Base-by-base conservation (phyloP, 1,284 basidiomycete species). In the Pseudozyma sp. region DNA sequence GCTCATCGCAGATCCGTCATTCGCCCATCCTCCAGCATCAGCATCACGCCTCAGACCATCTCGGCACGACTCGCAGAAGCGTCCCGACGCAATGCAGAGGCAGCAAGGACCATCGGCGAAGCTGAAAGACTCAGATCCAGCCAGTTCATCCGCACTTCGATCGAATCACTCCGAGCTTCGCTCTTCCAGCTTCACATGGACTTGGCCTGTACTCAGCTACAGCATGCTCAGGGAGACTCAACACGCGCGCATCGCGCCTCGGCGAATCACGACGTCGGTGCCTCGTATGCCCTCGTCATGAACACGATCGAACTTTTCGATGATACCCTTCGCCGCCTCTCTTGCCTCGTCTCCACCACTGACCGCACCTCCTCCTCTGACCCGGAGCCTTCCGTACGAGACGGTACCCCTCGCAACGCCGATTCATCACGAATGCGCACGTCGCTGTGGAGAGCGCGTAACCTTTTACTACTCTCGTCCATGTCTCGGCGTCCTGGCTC, bases 221-320 rank as follows among this genome's bases (percentile, higher is more conserved):
- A 68, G 55, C 39, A 57, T 5, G 40, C 51, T 3, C 54, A 57
- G 13, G 46, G 30, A 5, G 30, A 51, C 9, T 7, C 4, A 10
- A 19, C 53, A 2, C 39, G 24, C 3, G 19, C 40, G 11, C 33
- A 17, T 0, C 48, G n/a, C 24, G 40, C 39, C 0, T n/a, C 51
- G 6, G 40, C 40, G n/a, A 31, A 31, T 5, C 39, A 50, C 6
- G 54, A 61, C 19, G 54, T 68, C 9, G 50, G 54, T 24, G 35
- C 59, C 6, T 61, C 65, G 5, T 68, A 57, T 17, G 66, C 66
- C 5, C 54, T 68, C 6, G 66, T 68, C 35, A 68, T 68, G 66
- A 54, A 68, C 59, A 68, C 66, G 9, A 68, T 68, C 51, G 66
- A 68, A 50, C 50, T 68, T 9, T 68, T 68, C 54, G 66, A 68